phyloP scores from a whole-genome alignment of 2,329 filamentous ascomycete genomes.

The Botryotinia calthae region DNA sequence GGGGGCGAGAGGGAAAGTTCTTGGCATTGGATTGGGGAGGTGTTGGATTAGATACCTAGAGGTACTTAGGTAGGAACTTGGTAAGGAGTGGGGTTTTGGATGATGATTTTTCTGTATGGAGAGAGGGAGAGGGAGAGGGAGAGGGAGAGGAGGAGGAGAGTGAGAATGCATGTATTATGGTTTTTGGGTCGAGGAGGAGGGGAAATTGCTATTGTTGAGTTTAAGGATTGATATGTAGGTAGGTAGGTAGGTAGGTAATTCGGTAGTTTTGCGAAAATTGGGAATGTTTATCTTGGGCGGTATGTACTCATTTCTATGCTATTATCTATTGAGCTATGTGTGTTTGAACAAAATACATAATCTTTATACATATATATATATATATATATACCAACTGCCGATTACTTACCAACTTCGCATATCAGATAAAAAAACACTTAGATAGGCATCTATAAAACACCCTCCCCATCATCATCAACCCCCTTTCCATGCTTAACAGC shows the following conservation, averaged over 20 bases:
- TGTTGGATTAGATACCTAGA: too few species aligned
- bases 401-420: neutral
- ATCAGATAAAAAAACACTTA: neutral
- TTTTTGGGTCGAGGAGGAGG: too few species aligned
- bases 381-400: neutral
- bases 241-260: too few species aligned
- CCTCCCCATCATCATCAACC: slow-evolving; percentile 17
- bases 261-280: neutral
- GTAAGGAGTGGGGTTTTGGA: neutral
- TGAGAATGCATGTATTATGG: too few species aligned
- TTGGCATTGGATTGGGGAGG: too few species aligned
- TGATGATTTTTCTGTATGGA: too few species aligned
- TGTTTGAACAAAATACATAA: neutral
- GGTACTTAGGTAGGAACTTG: neutral
- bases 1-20: too few species aligned
- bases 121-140: too few species aligned
- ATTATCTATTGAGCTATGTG: neutral
- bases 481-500: slow-evolving; percentile 27
- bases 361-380: neutral
- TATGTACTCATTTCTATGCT: neutral
- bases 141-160: too few species aligned
- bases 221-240: too few species aligned
- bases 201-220: too few species aligned
- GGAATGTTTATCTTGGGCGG: neutral
- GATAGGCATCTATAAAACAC: neutral